Evolutionary conservation across 305 asterid species (phyloP).

Genomic region (Fraxinus dipetala): DNA sequence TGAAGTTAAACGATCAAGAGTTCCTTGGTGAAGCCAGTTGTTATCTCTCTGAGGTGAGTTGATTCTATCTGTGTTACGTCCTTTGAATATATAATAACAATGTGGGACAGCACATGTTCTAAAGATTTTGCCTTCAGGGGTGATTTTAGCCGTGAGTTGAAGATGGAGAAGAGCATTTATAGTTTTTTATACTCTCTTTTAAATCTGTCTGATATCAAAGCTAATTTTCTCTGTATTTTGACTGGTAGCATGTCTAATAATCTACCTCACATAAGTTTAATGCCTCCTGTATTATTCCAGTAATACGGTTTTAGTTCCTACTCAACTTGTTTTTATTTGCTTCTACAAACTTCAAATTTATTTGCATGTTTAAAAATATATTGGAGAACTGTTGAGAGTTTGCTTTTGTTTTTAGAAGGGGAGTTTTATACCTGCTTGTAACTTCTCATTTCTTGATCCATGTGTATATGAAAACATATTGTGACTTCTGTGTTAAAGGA

Average conservation of each 20-base stretch:
- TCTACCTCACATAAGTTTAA: not conserved
- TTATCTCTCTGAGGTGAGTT: slow-evolving; percentile 66
- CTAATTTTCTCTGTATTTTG: not conserved
- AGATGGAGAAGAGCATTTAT: not conserved
- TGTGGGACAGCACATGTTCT: not conserved
- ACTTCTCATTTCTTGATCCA: not conserved
- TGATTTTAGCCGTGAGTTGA: not conserved
- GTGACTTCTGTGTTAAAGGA: not conserved
- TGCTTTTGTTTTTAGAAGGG: not conserved
- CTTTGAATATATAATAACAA: not conserved
- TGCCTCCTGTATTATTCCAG: not conserved
- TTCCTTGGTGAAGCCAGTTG: slow-evolving; percentile 80
- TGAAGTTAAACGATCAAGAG: slow-evolving; percentile 72
- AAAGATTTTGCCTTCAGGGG: not conserved
- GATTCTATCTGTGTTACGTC: slow-evolving; percentile 9
- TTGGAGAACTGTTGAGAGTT: not conserved
- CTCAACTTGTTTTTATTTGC: not conserved
- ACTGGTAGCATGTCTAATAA: not conserved
- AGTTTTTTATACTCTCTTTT: not conserved
- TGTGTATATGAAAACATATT: not conserved
- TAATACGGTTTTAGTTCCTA: not conserved
- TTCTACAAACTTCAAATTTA: not conserved
- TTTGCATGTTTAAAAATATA: not conserved
- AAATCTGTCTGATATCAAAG: not conserved
- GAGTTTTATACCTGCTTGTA: not conserved